Conservation (phyloP, 495 filamentous ascomycete genomes). For the Achaetomiella virescens region DNA sequence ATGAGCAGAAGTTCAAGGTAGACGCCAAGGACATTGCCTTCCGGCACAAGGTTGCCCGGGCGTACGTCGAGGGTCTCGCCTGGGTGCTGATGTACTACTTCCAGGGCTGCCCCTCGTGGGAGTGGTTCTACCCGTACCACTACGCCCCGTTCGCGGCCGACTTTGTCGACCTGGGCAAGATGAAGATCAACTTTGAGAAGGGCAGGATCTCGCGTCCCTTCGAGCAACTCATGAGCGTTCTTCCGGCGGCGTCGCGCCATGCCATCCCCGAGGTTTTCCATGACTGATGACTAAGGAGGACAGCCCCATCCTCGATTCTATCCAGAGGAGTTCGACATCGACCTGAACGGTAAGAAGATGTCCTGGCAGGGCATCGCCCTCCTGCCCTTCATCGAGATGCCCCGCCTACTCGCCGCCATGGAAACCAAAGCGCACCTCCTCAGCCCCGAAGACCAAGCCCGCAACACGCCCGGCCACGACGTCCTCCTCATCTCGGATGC, state of each 20-base stretch:
- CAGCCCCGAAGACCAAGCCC: conserved; percentile 65
- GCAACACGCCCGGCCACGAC: conserved; percentile 78
- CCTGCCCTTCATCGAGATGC: conserved; percentile 94
- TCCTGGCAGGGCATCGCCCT: conserved; percentile 95
- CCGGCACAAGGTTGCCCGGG: conserved; percentile 81
- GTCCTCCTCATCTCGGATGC: conserved; percentile 76
- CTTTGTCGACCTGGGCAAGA: conserved; percentile 75
- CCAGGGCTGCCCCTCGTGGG: conserved; percentile 96
- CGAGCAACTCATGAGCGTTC: conserved; percentile 97
- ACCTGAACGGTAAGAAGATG: conserved; percentile 97
- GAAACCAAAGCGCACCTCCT: conserved; percentile 73
- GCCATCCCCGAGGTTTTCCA: conserved; percentile 85
- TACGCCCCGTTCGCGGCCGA: conserved; percentile 97
- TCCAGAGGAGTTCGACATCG: conserved; percentile 84
- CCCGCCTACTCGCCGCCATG: conserved; percentile 77
- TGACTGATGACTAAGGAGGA: conserved; percentile 77
- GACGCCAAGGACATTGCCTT: conserved; percentile 76
- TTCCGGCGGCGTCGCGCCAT: conserved; percentile 87
- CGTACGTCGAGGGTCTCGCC: conserved; percentile 92
- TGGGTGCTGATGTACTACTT: conserved; percentile 99
- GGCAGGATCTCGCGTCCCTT: conserved; percentile 85
- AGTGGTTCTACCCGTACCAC: conserved; percentile 98
- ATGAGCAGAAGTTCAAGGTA: conserved; percentile 94
- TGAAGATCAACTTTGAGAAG: conserved; percentile 76
- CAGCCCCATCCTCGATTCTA: conserved; percentile 97